Conservation (phyloP, 2,329 filamentous ascomycete genomes). For the Ophiostoma pallidulum region DNA sequence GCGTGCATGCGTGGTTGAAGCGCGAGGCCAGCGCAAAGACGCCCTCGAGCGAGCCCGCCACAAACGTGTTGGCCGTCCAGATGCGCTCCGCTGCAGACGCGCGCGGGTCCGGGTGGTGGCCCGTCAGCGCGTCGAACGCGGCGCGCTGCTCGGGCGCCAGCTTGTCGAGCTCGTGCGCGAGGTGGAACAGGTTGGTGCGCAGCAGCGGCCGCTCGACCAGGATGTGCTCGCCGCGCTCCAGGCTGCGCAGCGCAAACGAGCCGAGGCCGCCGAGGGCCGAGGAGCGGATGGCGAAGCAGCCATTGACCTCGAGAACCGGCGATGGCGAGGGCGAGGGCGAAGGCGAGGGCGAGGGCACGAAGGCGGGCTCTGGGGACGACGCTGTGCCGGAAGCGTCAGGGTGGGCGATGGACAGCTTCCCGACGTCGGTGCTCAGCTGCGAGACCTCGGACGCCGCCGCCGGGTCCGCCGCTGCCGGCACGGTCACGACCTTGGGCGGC, state of each 20-base stretch:
- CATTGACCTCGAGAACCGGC: slow-evolving; percentile 23
- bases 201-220: slow-evolving; percentile 38
- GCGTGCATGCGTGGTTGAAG: slow-evolving; percentile 49
- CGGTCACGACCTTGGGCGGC: slow-evolving; percentile 5
- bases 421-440: too few relatives aligned
- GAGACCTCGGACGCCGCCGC: too few relatives aligned
- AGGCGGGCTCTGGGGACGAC: too few relatives aligned
- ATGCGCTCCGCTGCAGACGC: slow-evolving; percentile 17
- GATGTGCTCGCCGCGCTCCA: slow-evolving; percentile 31
- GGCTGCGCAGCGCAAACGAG: slow-evolving; percentile 33
- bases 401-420: too few relatives aligned
- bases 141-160: slow-evolving; percentile 25
- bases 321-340: neutral
- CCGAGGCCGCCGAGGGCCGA: slow-evolving; percentile 37
- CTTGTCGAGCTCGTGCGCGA: slow-evolving; percentile 28
- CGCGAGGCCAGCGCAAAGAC: slow-evolving; percentile 35
- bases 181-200: slow-evolving; percentile 18
- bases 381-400: too few relatives aligned
- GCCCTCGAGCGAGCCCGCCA: slow-evolving; percentile 12
- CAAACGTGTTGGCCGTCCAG: slow-evolving; percentile 22
- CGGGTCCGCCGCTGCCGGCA: neutral
- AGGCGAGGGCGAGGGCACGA: neutral
- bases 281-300: slow-evolving; percentile 30
- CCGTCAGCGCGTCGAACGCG: slow-evolving; percentile 30
- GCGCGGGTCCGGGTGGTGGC: slow-evolving; percentile 15